Evolutionary conservation across 1,284 basidiomycete species (phyloP).

Genomic region (Vanrija pseudolonga): DNA sequence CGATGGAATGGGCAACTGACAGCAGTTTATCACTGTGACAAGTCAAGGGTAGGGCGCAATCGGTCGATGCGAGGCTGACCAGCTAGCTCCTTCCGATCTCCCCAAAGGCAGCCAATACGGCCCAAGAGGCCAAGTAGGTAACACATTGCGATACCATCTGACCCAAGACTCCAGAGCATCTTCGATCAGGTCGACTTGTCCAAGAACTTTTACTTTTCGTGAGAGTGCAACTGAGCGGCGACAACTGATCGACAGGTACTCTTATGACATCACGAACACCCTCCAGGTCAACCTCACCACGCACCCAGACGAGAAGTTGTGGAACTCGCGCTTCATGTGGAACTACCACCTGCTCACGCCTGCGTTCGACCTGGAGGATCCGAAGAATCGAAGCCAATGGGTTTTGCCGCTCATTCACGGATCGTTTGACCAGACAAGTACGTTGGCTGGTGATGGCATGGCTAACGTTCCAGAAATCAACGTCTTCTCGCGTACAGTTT

Average conservation of each 20-base stretch:
- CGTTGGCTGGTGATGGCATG: conserved; percentile 44
- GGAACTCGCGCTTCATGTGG: conserved; percentile 93
- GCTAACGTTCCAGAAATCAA: conserved; percentile 66
- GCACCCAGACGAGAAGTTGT: conserved; percentile 48
- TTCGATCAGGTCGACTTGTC: conserved; percentile 97
- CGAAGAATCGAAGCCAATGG: conserved; percentile 68
- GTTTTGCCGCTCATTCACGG: conserved; percentile 90
- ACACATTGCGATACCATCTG: conserved; percentile 6
- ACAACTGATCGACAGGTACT: conserved; percentile 60
- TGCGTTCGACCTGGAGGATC: conserved; percentile 51
- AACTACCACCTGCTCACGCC: conserved; percentile 85
- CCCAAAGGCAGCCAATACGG: conserved; percentile 60
- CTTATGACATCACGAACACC: conserved; percentile 94
- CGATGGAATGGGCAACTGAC: conserved; percentile 5
- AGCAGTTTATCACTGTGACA: conserved; percentile 87
- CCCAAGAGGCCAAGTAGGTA: conserved; percentile 68
- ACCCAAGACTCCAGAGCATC: conserved; percentile 65
- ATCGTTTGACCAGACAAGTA: conserved; percentile 92
- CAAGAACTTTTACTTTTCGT: conserved; percentile 99
- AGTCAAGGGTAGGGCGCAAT: conserved; percentile 62
- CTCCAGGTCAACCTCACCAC: conserved; percentile 87
- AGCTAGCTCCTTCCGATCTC: conserved; percentile 42
- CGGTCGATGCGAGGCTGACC: background rate
- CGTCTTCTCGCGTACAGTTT: conserved; percentile 84
- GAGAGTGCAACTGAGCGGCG: conserved; percentile 12